Conservation (phyloP, 108 stramenopile species). For the Stephanodiscus minutulus region DNA sequence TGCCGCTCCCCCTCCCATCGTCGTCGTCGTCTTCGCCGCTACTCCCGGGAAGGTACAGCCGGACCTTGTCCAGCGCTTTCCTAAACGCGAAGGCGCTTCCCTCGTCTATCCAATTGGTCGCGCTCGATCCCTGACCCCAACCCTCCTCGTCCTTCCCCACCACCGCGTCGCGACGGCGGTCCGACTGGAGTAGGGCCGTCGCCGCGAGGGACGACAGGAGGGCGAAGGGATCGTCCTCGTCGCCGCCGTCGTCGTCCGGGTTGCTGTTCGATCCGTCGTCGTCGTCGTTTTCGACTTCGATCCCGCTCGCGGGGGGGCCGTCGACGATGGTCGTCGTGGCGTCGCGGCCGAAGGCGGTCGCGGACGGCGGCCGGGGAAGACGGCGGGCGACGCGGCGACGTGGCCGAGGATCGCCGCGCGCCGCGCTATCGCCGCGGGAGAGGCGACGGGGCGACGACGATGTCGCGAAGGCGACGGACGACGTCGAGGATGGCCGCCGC, state of each 20-base stretch:
- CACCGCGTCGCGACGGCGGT: slow-evolving; percentile 60
- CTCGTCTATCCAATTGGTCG: slow-evolving; percentile 84
- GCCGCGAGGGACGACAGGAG: slow-evolving; percentile 56
- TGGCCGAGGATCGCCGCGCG: too few relatives aligned
- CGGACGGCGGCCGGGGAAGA: background rate
- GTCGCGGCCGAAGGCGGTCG: background rate
- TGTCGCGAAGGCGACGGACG: background rate
- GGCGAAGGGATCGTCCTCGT: slow-evolving; percentile 48
- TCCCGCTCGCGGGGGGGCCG: background rate
- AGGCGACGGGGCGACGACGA: background rate
- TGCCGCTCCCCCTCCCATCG: background rate
- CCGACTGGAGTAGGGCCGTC: slow-evolving; percentile 63
- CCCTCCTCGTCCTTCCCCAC: slow-evolving; percentile 39
- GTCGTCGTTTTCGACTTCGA: background rate
- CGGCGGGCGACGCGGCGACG: too few relatives aligned
- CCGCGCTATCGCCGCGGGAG: background rate
- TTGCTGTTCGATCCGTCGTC: too few relatives aligned
- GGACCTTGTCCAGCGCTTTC: slow-evolving; percentile 53
- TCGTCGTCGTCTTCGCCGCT: background rate
- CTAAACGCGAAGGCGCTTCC: slow-evolving; percentile 59
- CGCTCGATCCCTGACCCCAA: slow-evolving; percentile 44
- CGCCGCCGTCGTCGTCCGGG: too few relatives aligned
- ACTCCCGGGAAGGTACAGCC: slow-evolving; percentile 11
- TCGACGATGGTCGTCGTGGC: too few relatives aligned
- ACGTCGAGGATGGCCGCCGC: background rate